A percentile compares a stretch with the other conserved stretches of the same genome.
These are phyloP conservation scores for Symbiodinium pilosum DNA, from an alignment of 73 alveolate genomes.

Conservation along the genomic window DNA sequence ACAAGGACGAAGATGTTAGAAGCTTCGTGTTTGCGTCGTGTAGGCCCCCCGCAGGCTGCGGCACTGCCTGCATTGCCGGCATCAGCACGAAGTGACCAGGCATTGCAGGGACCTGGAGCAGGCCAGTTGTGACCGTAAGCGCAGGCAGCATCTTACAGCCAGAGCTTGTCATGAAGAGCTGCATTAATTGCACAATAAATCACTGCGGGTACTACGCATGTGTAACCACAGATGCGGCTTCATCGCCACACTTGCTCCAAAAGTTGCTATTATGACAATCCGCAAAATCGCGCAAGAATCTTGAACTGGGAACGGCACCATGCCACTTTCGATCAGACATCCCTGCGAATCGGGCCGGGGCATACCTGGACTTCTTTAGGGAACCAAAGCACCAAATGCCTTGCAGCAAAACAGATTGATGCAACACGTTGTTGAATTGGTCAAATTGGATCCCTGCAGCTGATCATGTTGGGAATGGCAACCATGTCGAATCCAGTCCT, in stretches of 20 bases:
- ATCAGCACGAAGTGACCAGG: conserved; percentile 28
- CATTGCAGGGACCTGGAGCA: conserved; percentile 52
- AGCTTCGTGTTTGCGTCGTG: neutral
- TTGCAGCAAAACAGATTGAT: too few relatives aligned
- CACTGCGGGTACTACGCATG: too few relatives aligned
- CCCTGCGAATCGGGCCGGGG: neutral
- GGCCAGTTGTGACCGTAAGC: too few relatives aligned
- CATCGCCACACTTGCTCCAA: too few relatives aligned
- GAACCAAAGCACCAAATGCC: too few relatives aligned
- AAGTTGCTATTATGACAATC: neutral
- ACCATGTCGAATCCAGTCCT: conserved; percentile 34
- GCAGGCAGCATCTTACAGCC: too few relatives aligned
- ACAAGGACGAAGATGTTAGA: too few relatives aligned
- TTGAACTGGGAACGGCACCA: neutral
- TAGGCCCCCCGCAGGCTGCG: neutral
- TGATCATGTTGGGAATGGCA: neutral
- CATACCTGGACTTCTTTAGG: neutral
- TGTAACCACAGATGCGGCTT: too few relatives aligned
- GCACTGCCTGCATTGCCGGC: conserved; percentile 44
- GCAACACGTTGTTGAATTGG: too few relatives aligned
- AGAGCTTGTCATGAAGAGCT: too few relatives aligned
- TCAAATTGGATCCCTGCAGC: neutral
- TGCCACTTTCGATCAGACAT: neutral
- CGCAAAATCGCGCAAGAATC: neutral
- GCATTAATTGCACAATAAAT: too few relatives aligned